A percentile compares a stretch with the other conserved stretches of the same genome.
phyloP scores from a whole-genome alignment of 2,329 filamentous ascomycete species.

The Podosphaera xanthii region DNA sequence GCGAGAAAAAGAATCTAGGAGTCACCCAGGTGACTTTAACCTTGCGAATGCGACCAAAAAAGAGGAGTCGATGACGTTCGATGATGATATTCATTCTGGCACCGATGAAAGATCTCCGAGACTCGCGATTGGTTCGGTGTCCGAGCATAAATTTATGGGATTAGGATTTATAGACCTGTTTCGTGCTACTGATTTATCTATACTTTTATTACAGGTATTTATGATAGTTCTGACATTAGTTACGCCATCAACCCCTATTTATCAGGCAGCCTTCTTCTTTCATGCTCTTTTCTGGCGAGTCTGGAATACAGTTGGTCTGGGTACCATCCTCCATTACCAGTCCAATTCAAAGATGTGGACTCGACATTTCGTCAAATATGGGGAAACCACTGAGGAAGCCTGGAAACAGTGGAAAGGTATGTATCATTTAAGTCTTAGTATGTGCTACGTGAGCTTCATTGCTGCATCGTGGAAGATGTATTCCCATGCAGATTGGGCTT shows the following conservation, averaged over 20 bases:
- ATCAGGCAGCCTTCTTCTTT: constrained; percentile 56
- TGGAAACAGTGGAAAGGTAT: constrained; percentile 97
- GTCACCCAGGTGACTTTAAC: constrained; percentile 15
- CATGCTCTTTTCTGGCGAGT: constrained; percentile 68
- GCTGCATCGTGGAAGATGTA: constrained; percentile 97
- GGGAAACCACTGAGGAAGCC: constrained; percentile 71
- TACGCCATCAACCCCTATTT: constrained; percentile 54
- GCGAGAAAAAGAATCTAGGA: constrained; percentile 23
- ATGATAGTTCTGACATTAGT: constrained; percentile 48
- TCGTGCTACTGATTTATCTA: constrained; percentile 63
- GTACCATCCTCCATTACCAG: constrained; percentile 63
- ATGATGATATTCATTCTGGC: constrained; percentile 5
- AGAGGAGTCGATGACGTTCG: constrained; percentile 13
- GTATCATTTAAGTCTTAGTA: constrained; percentile 76
- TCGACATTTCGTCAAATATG: constrained; percentile 90
- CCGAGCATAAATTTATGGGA: constrained; percentile 68
- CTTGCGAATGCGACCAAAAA: constrained; percentile 16
- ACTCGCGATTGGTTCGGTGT: constrained; percentile 17
- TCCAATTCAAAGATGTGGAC: constrained; percentile 89
- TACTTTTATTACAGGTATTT: constrained; percentile 54
- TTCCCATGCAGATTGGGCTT: constrained; percentile 61
- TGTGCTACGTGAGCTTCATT: constrained; percentile 75
- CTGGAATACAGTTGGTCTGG: constrained; percentile 81
- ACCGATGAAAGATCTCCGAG: too few relatives aligned
- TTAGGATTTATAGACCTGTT: constrained; percentile 69